Percentiles rank a stretch among this genome's conserved stretches.
Conservation (phyloP, 176 grass and related monocot genomes). For the Phoenix dactylifera region DNA sequence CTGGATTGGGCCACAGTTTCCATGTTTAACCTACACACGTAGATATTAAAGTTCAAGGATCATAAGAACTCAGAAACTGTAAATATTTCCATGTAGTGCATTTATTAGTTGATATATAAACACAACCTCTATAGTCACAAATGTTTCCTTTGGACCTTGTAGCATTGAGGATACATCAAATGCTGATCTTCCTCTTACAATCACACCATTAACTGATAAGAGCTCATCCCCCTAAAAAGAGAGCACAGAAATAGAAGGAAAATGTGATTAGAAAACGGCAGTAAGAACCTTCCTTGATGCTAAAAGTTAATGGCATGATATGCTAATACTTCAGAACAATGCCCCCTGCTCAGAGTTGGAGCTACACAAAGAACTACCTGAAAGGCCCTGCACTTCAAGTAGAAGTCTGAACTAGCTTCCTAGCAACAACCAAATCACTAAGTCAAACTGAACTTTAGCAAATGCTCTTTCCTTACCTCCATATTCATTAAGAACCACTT, state of each 20-base stretch:
- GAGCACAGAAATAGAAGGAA: conserved; percentile 22
- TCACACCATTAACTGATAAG: conserved; percentile 74
- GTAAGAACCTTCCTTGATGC: too few species aligned
- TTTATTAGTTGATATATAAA: not conserved
- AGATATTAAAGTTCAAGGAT: conserved; percentile 22
- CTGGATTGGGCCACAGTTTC: conserved; percentile 65
- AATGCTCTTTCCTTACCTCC: too few species aligned
- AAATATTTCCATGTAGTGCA: not conserved
- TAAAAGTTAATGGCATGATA: too few species aligned
- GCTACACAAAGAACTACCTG: too few species aligned
- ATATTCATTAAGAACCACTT: too few species aligned
- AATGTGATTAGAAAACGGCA: not conserved
- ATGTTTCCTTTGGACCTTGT: conserved; percentile 92
- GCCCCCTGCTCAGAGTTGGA: too few species aligned
- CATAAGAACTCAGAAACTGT: conserved; percentile 2
- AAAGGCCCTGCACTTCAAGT: too few species aligned
- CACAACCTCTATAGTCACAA: conserved; percentile 79
- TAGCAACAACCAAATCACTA: too few species aligned
- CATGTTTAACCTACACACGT: conserved; percentile 73
- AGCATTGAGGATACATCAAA: conserved; percentile 88
- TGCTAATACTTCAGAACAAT: too few species aligned
- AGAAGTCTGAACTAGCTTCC: too few species aligned
- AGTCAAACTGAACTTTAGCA: too few species aligned
- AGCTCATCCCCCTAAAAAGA: conserved; percentile 80
- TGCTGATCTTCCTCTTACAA: conserved; percentile 78